A percentile compares a stretch with the other conserved stretches of the same genome.
Conservation (phyloP, 169 alveolate species). For the Eimeria necatrix region DNA sequence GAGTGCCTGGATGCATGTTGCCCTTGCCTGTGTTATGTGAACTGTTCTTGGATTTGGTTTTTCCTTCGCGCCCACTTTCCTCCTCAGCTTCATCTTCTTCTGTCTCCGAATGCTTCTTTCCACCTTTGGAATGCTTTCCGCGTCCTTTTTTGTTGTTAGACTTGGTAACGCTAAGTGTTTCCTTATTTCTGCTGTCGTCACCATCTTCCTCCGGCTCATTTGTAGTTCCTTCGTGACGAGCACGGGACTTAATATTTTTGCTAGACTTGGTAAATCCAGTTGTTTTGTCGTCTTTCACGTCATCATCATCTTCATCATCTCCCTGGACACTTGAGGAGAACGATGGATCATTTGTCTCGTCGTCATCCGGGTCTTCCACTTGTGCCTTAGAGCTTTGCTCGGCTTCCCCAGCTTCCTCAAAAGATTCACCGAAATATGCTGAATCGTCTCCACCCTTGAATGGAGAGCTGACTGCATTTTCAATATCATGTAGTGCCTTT, state of each 20-base stretch:
- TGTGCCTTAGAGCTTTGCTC: not conserved
- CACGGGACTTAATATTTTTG: not conserved
- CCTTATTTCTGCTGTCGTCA: not conserved
- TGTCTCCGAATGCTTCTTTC: not conserved
- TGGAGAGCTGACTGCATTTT: not conserved
- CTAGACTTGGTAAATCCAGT: not conserved
- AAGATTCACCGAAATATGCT: not conserved
- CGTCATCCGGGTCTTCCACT: conserved; percentile 12
- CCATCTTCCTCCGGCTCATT: not conserved
- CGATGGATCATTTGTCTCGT: not conserved
- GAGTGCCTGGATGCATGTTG: not conserved
- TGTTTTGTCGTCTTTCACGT: not conserved
- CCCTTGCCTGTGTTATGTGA: not conserved
- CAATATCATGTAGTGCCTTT: not conserved
- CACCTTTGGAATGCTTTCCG: not conserved
- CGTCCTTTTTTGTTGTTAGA: not conserved
- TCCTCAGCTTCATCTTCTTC: not conserved
- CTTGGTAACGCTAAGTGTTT: not conserved
- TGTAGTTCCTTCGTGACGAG: not conserved
- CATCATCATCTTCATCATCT: conserved; percentile 18
- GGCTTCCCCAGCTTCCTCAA: not conserved
- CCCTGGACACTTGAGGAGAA: not conserved
- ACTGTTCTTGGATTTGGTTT: not conserved
- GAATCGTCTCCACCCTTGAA: not conserved
- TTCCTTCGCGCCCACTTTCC: not conserved